Evolutionary conservation across 148 eudicot genomes (phyloP), one percentile per base, ranked within the genome.

Genomic region (Diospyros lotus): DNA sequence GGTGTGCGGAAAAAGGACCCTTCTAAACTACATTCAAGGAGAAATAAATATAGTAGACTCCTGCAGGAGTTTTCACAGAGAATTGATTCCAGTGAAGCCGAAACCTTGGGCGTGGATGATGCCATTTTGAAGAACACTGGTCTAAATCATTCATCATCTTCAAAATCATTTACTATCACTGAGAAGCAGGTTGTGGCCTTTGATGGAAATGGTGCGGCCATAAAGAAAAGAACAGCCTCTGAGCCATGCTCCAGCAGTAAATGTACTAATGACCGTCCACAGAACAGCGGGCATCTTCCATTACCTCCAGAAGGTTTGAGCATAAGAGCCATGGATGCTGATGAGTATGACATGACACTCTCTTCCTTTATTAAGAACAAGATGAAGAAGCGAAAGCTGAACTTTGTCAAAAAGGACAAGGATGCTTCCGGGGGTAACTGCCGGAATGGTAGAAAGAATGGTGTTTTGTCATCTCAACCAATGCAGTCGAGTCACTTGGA

Each of bases 331-430:
- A 17, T 40, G 48, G 68, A 42, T 41, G 77, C 13, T 2, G 28
- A 28, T 28, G 72, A 43, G 50, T 77, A 76, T 45, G 77, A 73
- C 64, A 62, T 44, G 77, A 82, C 77, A 15, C 72, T 79, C 53
- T 75, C 82, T 58, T 68, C 44, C 66, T 82, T 79, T 61, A 6
- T 79, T 73, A 54, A 67, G 45, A 60, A 50, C 3, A 45, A 45
- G 41, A 17, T 15, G 77, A 74, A 74, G 76, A 74, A 74, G 73
- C 73, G 69, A 42, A 64, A 45, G 59, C 15, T 53, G 42, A 12
- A 64, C 55, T 54, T 55, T n/a, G n/a, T 64, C 10, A 40, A 74
- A 64, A 73, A 53, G 10, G 60, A 43, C 40, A 73, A 52, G 40
- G 58, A 5, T 14, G 60, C 3, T 54, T 41, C 10, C 2, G 44